phyloP scores from a whole-genome alignment of 1,284 basidiomycete species.

The Fomitiporia mediterranea region DNA sequence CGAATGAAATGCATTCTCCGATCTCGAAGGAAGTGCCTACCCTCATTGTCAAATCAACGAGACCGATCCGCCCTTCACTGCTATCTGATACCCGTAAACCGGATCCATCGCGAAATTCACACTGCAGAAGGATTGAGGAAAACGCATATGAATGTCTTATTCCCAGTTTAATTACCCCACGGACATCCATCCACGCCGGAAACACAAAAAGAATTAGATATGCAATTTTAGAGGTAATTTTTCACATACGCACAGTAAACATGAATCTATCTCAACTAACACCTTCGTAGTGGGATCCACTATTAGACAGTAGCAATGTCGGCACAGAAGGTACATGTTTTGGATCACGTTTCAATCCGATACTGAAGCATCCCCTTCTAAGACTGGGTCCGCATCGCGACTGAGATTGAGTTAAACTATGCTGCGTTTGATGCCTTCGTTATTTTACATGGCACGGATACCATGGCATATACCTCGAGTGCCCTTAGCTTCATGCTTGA shows the following conservation, averaged over 20 bases:
- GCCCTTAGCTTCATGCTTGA: slow-evolving; percentile 87
- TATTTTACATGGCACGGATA: slow-evolving; percentile 89
- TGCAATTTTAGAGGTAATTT: slow-evolving; percentile 68
- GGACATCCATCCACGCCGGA: slow-evolving; percentile 56
- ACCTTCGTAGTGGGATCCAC: slow-evolving; percentile 66
- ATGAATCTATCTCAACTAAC: slow-evolving; percentile 10
- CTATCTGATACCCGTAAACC: slow-evolving; percentile 30
- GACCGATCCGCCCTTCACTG: slow-evolving; percentile 48
- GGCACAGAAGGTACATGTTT: slow-evolving; percentile 58
- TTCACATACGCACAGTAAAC: neutral
- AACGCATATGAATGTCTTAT: slow-evolving; percentile 64
- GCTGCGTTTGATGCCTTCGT: slow-evolving; percentile 83
- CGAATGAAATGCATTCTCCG: slow-evolving; percentile 24
- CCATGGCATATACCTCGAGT: slow-evolving; percentile 86
- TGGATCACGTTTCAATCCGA: slow-evolving; percentile 18
- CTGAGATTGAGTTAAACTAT: slow-evolving; percentile 90
- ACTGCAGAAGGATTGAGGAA: slow-evolving; percentile 50
- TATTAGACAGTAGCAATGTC: slow-evolving; percentile 87
- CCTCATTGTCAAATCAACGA: slow-evolving; percentile 64
- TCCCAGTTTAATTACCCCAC: slow-evolving; percentile 73
- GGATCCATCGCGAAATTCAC: slow-evolving; percentile 26
- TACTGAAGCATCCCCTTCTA: slow-evolving; percentile 21
- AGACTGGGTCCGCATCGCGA: slow-evolving; percentile 89
- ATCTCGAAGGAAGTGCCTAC: slow-evolving; percentile 40
- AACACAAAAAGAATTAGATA: slow-evolving; percentile 72